These are phyloP conservation scores for Ceratobasidium sp. DNA, from an alignment of 1,284 basidiomycete genomes.

Conservation along the genomic window DNA sequence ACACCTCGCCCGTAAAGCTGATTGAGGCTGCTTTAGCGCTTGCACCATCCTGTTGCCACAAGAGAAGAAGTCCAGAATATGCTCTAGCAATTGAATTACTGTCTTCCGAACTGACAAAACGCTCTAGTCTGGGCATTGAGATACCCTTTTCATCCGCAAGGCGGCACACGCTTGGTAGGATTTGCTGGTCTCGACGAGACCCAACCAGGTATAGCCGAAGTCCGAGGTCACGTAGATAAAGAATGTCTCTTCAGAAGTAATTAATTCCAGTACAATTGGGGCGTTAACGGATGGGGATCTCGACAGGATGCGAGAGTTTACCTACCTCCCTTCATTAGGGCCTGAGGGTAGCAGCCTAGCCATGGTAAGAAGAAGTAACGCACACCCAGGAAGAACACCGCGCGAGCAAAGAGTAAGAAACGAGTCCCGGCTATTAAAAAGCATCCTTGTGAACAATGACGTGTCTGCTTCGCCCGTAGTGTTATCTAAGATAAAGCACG, in stretches of 20 bases:
- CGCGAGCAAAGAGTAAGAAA: slow-evolving; percentile 8
- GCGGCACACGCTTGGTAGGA: too few species aligned
- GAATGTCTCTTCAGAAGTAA: neutral
- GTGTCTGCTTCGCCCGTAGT: neutral
- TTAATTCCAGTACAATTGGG: neutral
- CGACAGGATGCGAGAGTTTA: neutral
- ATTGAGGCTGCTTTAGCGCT: neutral
- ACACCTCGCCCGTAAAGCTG: neutral
- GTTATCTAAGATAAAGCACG: neutral
- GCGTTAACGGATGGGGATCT: neutral
- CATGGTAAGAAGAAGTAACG: neutral
- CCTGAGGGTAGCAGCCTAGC: neutral
- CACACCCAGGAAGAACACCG: slow-evolving; percentile 3
- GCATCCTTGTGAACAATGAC: too few species aligned
- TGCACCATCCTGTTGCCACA: neutral
- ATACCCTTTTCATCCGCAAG: too few species aligned
- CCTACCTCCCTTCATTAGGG: neutral
- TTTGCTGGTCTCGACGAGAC: too few species aligned
- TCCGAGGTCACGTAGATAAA: neutral
- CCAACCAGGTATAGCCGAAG: too few species aligned
- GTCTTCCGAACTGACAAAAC: neutral
- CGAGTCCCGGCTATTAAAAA: neutral
- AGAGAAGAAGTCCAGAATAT: neutral
- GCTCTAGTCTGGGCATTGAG: too few species aligned
- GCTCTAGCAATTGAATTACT: neutral